Evolutionary conservation across 1,284 basidiomycete genomes (phyloP).

Genomic region (Cutaneotrichosporon arboriforme): DNA sequence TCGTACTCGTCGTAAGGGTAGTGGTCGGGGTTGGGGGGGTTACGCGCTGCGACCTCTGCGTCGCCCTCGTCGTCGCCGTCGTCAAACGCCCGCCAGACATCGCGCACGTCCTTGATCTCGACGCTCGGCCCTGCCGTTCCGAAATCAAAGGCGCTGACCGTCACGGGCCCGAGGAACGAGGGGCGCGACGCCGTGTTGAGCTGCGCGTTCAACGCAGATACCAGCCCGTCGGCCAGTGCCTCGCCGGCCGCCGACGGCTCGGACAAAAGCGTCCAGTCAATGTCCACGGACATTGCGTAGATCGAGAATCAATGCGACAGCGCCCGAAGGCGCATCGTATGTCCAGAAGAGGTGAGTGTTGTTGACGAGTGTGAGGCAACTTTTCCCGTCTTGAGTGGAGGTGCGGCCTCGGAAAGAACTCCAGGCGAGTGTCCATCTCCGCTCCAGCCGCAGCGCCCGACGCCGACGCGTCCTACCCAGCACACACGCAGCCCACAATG

Average conservation of each 20-base stretch:
- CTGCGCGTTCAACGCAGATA: conserved; percentile 73
- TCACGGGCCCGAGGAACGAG: conserved; percentile 87
- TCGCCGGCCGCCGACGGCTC: conserved; percentile 30
- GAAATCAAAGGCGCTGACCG: conserved; percentile 79
- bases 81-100: conserved; percentile 86
- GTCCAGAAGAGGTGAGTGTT: no score
- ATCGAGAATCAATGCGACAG: neutral
- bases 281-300: conserved; percentile 51
- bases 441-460: no score
- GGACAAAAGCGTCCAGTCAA: conserved; percentile 54
- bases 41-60: conserved; percentile 21
- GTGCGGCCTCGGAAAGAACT: no score
- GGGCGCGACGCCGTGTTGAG: conserved; percentile 67
- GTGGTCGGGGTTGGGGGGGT: neutral
- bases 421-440: no score
- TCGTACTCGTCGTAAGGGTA: neutral
- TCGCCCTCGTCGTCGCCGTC: conserved; percentile 69
- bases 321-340: neutral
- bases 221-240: conserved; percentile 64
- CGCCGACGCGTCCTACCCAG: no score
- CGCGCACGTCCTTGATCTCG: conserved; percentile 82
- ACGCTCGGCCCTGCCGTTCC: conserved; percentile 76
- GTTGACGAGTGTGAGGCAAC: neutral
- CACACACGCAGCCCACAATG: no score
- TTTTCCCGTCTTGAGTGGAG: no score